phyloP scores from a whole-genome alignment of 2,329 filamentous ascomycete species.

The Trichoderma afroharzianum region DNA sequence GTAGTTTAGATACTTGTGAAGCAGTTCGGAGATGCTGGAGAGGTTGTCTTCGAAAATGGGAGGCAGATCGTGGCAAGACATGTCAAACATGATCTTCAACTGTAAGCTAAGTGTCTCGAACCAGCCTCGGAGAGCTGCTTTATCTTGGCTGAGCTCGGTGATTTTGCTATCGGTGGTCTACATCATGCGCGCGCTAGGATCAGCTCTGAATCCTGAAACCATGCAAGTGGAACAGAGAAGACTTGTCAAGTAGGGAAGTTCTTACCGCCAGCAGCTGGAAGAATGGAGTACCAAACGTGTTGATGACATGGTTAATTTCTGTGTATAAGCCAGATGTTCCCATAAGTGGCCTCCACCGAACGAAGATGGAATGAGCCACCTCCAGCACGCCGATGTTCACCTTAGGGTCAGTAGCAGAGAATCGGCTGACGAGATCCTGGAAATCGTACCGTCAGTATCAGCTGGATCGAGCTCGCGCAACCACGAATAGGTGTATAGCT shows the following conservation, averaged over 20 bases:
- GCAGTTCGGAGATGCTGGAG: conserved; percentile 66
- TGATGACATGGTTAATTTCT: conserved; percentile 94
- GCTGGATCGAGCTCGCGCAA: background rate
- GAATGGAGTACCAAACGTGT: conserved; percentile 79
- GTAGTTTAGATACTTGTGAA: conserved; percentile 92
- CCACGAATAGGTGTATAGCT: conserved; percentile 15
- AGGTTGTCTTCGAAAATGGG: conserved; percentile 93
- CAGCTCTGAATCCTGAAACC: conserved; percentile 9
- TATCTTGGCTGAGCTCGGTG: conserved; percentile 70
- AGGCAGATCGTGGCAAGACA: conserved; percentile 95
- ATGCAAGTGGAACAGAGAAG: background rate
- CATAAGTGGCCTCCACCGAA: conserved; percentile 91
- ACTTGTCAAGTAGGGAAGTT: background rate
- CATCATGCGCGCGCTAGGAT: conserved; percentile 15
- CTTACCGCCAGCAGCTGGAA: conserved; percentile 71
- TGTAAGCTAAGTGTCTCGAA: conserved; percentile 85
- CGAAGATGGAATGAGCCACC: conserved; percentile 97
- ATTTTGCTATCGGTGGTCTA: conserved; percentile 69
- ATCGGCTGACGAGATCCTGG: conserved; percentile 80
- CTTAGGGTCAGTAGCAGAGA: conserved; percentile 76
- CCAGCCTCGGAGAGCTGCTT: conserved; percentile 68
- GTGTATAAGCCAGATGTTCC: conserved; percentile 87
- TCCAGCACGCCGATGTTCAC: conserved; percentile 93
- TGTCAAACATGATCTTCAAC: conserved; percentile 89
- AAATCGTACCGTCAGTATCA: background rate